Evolutionary conservation across 805 yeast genomes (phyloP).

Genomic region (Pichia insulana): DNA sequence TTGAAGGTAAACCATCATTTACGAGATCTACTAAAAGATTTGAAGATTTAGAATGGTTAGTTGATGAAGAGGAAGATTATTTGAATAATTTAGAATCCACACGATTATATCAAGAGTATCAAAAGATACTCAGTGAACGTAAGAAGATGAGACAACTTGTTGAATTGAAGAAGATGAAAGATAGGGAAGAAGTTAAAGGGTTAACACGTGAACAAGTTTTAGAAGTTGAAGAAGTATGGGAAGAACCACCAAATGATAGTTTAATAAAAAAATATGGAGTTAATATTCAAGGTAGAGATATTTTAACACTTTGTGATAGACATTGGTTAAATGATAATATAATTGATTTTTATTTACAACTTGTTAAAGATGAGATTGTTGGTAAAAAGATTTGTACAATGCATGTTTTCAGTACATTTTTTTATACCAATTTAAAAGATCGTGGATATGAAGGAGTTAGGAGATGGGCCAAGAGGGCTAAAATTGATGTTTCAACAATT

Average conservation of each 20-base stretch:
- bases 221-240: constrained; percentile 30
- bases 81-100: constrained; percentile 25
- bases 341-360: constrained; percentile 69
- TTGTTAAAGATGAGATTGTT: constrained; percentile 33
- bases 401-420: constrained; percentile 82
- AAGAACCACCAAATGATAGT: constrained; percentile 18
- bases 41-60: constrained; percentile 25
- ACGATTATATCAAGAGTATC: constrained; percentile 32
- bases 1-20: constrained; percentile 13
- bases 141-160: constrained; percentile 28
- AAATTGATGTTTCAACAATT: constrained; percentile 53
- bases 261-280: constrained; percentile 36
- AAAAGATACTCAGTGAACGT: constrained; percentile 35
- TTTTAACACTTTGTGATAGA: constrained; percentile 59
- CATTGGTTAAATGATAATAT: constrained; percentile 88
- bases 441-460: constrained; percentile 78
- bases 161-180: constrained; percentile 30
- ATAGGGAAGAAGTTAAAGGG: constrained; percentile 23
- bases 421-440: constrained; percentile 59
- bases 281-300: constrained; percentile 57
- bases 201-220: constrained; percentile 26
- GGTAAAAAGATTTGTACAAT: constrained; percentile 29
- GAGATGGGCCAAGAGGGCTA: constrained; percentile 76
- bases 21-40: constrained; percentile 20
- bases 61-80: constrained; percentile 25